These are phyloP conservation scores for Fraxinus baroniana DNA, from an alignment of 305 asterid genomes.

Conservation along the genomic window DNA sequence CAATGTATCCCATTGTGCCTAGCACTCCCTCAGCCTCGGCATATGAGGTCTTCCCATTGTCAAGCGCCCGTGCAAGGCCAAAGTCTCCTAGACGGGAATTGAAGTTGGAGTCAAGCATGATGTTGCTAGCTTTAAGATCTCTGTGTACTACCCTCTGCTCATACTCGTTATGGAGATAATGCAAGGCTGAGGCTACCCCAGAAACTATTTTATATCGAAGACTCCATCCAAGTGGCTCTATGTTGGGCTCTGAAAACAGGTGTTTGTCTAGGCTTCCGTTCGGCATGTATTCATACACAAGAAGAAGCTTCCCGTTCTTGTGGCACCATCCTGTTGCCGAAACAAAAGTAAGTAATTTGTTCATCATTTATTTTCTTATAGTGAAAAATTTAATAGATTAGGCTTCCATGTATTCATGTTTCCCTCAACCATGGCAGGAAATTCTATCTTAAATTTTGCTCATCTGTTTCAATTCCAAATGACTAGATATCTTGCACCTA, in stretches of 20 bases:
- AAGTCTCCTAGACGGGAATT: constrained; percentile 87
- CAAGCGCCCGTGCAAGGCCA: constrained; percentile 87
- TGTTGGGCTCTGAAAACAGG: constrained; percentile 52
- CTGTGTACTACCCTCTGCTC: constrained; percentile 87
- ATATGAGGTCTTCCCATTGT: constrained; percentile 76
- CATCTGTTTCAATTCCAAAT: background rate
- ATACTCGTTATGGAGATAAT: constrained; percentile 82
- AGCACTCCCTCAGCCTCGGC: constrained; percentile 77
- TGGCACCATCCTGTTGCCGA: constrained; percentile 81
- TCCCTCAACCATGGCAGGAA: background rate
- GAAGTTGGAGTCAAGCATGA: constrained; percentile 82
- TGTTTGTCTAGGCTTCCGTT: constrained; percentile 89
- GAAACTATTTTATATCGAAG: constrained; percentile 61
- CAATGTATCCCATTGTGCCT: constrained; percentile 92
- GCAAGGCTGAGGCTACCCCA: constrained; percentile 89
- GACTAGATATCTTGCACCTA: background rate
- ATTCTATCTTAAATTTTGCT: background rate
- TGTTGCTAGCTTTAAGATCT: constrained; percentile 86
- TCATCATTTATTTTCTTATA: background rate
- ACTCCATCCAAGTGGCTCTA: constrained; percentile 53
- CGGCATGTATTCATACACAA: constrained; percentile 93
- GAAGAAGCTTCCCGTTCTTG: constrained; percentile 73
- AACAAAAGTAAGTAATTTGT: background rate
- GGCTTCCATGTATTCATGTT: background rate
- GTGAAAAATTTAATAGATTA: background rate